These are phyloP conservation scores for Colletotrichum simmondsii DNA, from an alignment of 2,329 filamentous ascomycete genomes.

Conservation along the genomic window DNA sequence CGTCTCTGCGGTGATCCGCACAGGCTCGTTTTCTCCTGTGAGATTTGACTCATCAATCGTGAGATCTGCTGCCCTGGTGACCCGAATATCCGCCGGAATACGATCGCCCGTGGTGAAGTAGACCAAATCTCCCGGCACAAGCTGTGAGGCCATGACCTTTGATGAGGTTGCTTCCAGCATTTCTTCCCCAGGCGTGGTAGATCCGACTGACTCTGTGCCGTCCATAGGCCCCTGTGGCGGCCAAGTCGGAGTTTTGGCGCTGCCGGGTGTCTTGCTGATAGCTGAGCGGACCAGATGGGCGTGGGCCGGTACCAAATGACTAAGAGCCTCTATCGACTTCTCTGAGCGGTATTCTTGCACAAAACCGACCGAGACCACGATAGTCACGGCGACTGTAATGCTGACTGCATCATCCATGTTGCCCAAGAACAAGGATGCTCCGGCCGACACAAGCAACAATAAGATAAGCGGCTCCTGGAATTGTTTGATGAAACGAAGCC, in stretches of 20 bases:
- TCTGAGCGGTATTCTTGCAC: slow-evolving; percentile 98
- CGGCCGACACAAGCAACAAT: slow-evolving; percentile 88
- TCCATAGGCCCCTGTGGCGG: slow-evolving; percentile 59
- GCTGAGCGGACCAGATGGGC: slow-evolving; percentile 87
- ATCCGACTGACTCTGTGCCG: slow-evolving; percentile 44
- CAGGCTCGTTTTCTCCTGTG: slow-evolving; percentile 95
- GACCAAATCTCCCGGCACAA: slow-evolving; percentile 93
- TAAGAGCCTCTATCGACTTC: slow-evolving; percentile 95
- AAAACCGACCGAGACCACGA: slow-evolving; percentile 95
- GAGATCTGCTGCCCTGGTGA: slow-evolving; percentile 88
- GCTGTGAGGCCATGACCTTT: slow-evolving; percentile 86
- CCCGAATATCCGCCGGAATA: slow-evolving; percentile 94
- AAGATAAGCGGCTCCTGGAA: slow-evolving; percentile 97
- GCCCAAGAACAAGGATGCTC: slow-evolving; percentile 87
- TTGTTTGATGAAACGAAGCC: slow-evolving; percentile 94
- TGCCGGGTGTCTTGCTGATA: slow-evolving; percentile 46
- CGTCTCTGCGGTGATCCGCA: slow-evolving; percentile 78
- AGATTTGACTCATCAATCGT: slow-evolving; percentile 97
- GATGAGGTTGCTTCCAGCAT: slow-evolving; percentile 78
- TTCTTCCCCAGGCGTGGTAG: slow-evolving; percentile 71
- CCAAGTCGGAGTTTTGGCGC: slow-evolving; percentile 56
- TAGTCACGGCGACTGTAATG: slow-evolving; percentile 95
- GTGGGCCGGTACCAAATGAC: slow-evolving; percentile 92
- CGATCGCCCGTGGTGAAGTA: slow-evolving; percentile 96
- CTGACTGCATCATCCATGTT: slow-evolving; percentile 96